Conservation (phyloP, 371 early-diverging fungal species). For the Circinella umbellata region DNA sequence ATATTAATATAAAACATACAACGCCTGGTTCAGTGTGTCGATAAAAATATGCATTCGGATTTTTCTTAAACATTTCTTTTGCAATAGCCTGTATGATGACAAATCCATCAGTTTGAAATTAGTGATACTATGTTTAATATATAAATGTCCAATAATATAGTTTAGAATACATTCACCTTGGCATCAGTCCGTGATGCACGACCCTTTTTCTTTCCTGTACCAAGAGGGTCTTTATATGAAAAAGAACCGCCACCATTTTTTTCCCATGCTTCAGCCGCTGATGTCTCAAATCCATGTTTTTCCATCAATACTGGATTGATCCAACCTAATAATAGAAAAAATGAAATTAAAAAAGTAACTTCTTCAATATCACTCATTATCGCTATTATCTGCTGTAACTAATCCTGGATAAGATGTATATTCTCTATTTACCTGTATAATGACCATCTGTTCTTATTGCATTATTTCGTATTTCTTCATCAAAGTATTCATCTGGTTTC, state of each 20-base stretch:
- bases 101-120: too few relatives aligned
- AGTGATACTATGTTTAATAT: too few relatives aligned
- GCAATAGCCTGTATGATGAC: constrained; percentile 42
- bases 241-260: constrained; percentile 78
- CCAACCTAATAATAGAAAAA: constrained; percentile 49
- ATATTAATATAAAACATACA: constrained; percentile 28
- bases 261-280: constrained; percentile 73
- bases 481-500: constrained; percentile 64
- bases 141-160: neutral
- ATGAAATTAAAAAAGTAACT: neutral
- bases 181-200: constrained; percentile 31
- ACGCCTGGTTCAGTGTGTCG: constrained; percentile 75
- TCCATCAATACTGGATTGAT: constrained; percentile 59
- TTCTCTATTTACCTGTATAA: constrained; percentile 33
- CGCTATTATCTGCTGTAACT: too few relatives aligned
- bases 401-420: too few relatives aligned
- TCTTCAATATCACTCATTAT: too few relatives aligned
- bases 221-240: constrained; percentile 66
- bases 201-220: constrained; percentile 40
- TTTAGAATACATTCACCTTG: constrained; percentile 27
- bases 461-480: constrained; percentile 42
- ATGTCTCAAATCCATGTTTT: constrained; percentile 61
- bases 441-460: constrained; percentile 68
- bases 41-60: constrained; percentile 78
- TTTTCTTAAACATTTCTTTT: constrained; percentile 71